Evolutionary conservation across 2,329 filamentous ascomycete species (phyloP), one percentile per base, ranked within the genome.

Genomic region (Scytalidium sp.): DNA sequence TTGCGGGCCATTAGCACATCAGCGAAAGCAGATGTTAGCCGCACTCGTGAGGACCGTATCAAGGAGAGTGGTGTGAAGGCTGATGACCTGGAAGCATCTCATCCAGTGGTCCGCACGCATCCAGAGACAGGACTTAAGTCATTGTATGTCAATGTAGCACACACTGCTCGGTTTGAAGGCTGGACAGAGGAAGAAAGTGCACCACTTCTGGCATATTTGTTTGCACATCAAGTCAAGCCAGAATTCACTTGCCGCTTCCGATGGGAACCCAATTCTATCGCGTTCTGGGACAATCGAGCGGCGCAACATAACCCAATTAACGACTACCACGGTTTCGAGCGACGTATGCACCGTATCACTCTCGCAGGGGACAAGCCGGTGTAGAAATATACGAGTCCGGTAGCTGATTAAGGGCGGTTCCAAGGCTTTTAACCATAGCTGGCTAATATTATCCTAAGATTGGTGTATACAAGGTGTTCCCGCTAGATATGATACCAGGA

Each of bases 271-370:
- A 76, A 80, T 41, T 85, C 86, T 50, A 80, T 88, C 2, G 83
- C 83, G 0, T 75, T 88, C 50, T 88, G 84, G 84, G 84, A 87
- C 60, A 87, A 87, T 55, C 70, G 83, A 19, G 68, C 32, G 15
- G 32, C 13, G 15, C 32, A 36, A n/a, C 32, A 36, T 36, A 36
- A 36, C 32, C 32, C 32, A 10, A 36, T 36, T n/a, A 36, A 36
- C 15, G 32, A 36, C 13, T 36, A 36, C 15, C 32, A 36, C 17
- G 32, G 32, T 15, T 36, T 36, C 32, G 32, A 36, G 32, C 32
- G 32, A n/a, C 32, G 32, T 8, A 36, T 36, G 32, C 32, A 36
- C 17, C 32, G 32, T 36, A 36, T 36, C 32, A 36, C 32, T 36
- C 17, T 36, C 11, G 32, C 32, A 6, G 32, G 32, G 13, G 32